These are phyloP conservation scores for Capsella bursapastoris DNA, from an alignment of 345 rosid species.

Conservation along the genomic window DNA sequence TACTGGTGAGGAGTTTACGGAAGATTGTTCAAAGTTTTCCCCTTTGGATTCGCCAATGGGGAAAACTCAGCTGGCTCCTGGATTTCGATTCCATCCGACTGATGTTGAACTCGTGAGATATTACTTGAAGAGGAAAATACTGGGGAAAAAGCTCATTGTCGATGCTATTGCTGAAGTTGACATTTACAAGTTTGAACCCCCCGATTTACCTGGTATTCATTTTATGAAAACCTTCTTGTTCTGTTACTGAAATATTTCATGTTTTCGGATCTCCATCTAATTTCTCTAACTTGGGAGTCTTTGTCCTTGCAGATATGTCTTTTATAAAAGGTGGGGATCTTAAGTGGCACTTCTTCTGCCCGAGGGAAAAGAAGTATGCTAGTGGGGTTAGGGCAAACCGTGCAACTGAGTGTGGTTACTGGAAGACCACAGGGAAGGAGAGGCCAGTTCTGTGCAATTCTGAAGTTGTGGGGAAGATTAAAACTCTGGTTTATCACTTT, in stretches of 20 bases:
- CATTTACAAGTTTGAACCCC: constrained; percentile 69
- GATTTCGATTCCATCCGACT: constrained; percentile 84
- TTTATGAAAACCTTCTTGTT: neutral
- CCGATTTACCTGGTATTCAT: constrained; percentile 59
- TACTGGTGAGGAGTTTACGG: constrained; percentile 24
- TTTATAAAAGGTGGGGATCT: constrained; percentile 56
- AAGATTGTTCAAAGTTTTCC: constrained; percentile 38
- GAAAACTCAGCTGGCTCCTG: constrained; percentile 54
- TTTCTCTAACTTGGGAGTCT: neutral
- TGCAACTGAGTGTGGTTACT: constrained; percentile 63
- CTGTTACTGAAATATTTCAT: neutral
- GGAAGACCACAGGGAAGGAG: constrained; percentile 89
- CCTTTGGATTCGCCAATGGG: constrained; percentile 52
- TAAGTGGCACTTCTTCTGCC: constrained; percentile 89
- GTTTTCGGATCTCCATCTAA: neutral
- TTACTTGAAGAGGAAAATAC: constrained; percentile 69
- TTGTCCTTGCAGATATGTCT: constrained; percentile 46
- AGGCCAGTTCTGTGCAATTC: constrained; percentile 50
- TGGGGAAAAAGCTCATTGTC: constrained; percentile 49
- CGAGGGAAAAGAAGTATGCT: constrained; percentile 64
- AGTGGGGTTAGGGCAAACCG: constrained; percentile 64
- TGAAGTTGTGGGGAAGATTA: constrained; percentile 63
- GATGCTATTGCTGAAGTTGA: constrained; percentile 68
- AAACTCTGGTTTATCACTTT: constrained; percentile 65
- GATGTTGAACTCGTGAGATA: constrained; percentile 72